Base-by-base conservation (phyloP, 108 stramenopile genomes). In the Stephanodiscus minutulus region DNA sequence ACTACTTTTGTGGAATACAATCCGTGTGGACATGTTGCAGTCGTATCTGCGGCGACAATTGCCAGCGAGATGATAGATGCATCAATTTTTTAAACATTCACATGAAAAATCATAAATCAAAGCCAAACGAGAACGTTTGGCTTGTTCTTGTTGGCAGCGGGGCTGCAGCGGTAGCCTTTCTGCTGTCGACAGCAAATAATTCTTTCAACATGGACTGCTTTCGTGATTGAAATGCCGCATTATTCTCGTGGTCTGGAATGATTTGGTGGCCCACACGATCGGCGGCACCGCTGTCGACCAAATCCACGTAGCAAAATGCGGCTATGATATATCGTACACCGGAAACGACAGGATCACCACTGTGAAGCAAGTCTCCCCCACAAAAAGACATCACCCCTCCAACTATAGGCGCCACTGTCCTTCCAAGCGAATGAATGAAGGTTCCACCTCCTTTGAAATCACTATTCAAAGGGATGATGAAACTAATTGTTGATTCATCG, bases 401-500 rank as follows among this genome's bases (percentile, higher is more conserved):
- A 33, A 50, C 37, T 18, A 47, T 56, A 12, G 79, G 79, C n/a
- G 70, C 54, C 9, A 81, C 11, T 18, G 71, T 71, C 48, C 27
- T 48, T 11, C 73, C 79, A 11, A 81, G 59, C 20, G 66, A 78
- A 56, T 84, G 79, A 37, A 96, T 77, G 48, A 87, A 96, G 5
- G 95, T 92, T 6, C 95, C 96, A 35, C 96, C 96, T 11, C 96
- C 95, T 46, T 81, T 77, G 72, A 84, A 95, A 33, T 87, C 77
- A 31, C 80, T 85, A 69, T 96, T 97, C 52, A 97, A 68, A 29
- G 95, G 87, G 27, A 97, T 59, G n/a, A 96, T 92, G 44, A 94
- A 88, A 68, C 91, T 92, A 62, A 93, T 90, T 4, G 92, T 88
- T 3, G 91, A 93, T 74, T 97, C 94, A 66, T 97, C 97, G 37